Evolutionary conservation across 225 moss, liverwort and hornwort species (phyloP), one percentile per base, ranked within the genome.

Genomic region (Bryum argenteum): DNA sequence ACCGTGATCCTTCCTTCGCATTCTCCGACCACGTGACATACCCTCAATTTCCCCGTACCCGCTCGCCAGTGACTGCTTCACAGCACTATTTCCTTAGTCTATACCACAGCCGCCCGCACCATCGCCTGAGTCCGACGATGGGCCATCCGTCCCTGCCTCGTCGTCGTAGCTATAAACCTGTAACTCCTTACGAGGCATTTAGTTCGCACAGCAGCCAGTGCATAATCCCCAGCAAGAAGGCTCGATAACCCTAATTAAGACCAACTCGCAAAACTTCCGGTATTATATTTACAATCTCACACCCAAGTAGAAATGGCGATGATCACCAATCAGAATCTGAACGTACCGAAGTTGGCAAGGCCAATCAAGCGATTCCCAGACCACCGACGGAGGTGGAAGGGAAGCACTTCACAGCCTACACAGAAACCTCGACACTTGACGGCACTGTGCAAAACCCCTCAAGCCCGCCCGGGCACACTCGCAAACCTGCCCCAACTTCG

Each of bases 371-470:
- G 55, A 38, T 56, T 73, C 68, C 73, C 67, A 68, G 67, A 67
- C 78, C 78, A 68, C 62, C 78, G 24, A 39, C 7, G 62, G 55
- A 62, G 78, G 78, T 62, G 67, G 68, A 38, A 41, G 28, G n/a
- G 60, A 60, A 8, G 24, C 19, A 26, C 57, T 11, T 38, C 42
- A 15, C 47, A 48, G 38, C 44, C 40, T 65, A 52, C 60, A 52
- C 67, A 52, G 24, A 75, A 67, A 52, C 60, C 57, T 56, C 45
- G 33, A 5, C 47, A 11, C 37, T 22, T 37, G 56, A 56, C 33
- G 45, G 33, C 65, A 44, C 10, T 37, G 2, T 5, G 16, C 37
- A 21, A 11, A 47, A 24, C 38, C 26, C 24, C 12, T 16, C 5
- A 1, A n/a, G 12, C 45, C 1, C 6, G 2, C 14, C 63, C n/a